Evolutionary conservation across 768 basidiomycete species (phyloP), one percentile per base, ranked within the genome.

Genomic region (Termitomyces bulborhizus): DNA sequence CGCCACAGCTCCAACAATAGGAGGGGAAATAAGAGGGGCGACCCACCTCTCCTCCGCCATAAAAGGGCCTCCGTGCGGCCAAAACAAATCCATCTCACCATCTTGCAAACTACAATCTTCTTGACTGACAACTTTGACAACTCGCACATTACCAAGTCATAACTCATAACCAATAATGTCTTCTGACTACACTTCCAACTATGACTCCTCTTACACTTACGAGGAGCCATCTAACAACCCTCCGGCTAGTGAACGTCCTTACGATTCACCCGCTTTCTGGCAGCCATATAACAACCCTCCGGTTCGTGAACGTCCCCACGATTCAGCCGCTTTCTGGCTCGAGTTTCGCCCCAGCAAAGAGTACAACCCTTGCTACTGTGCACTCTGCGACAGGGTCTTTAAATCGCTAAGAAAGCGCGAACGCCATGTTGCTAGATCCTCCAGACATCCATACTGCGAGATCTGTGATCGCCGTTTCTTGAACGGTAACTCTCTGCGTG

Each of bases 1-100:
- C 54, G 54, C 54, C 54, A 55, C 54, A 55, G 54, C 54, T 41
- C 36, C 47, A 6, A 44, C 16, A 49, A 49, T 43, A 55, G 54
- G 54, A 49, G 53, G 16, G 27, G 8, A 1, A 49, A 49, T 43
- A 55, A 47, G 54, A 49, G 53, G 16, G 27, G 8, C 3, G 54
- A 55, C 46, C 54, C 54, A 49, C 54, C 13, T 55, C 37, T 27
- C 31, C 49, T 39, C 49, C 49, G 37, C 16, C 54, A 55, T 55
- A 55, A 49, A 55, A 49, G 12, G 47, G 16, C n/a, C 39, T 32
- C 40, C 29, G 0, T 42, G 32, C 40, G 11, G 39, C 45, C 11
- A 31, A 36, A 31, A 36, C 15, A 18, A 29, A 15, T 3, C 16
- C 53, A 53, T 36, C 44, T 21, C 3, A 29, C 24, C 41, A 34